Evolutionary conservation across 441 rosid genomes (phyloP).

Genomic region (Macaranga tanarius): DNA sequence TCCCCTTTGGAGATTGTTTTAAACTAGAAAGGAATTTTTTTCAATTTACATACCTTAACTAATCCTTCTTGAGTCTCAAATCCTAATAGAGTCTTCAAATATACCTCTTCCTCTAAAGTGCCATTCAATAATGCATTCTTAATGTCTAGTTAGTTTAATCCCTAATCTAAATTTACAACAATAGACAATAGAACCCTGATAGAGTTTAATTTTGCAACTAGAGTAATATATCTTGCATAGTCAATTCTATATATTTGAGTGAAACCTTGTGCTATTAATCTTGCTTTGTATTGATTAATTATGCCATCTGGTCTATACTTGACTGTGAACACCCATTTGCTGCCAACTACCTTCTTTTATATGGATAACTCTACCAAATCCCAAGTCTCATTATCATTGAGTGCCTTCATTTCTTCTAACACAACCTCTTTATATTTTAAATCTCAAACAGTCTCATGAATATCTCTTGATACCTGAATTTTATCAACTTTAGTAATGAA

Average conservation of each 20-base stretch:
- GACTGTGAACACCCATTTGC: conserved; percentile 2
- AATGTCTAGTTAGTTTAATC: background rate
- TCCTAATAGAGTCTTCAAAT: background rate
- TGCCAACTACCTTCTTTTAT: background rate
- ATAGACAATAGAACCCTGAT: background rate
- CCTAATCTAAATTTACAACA: background rate
- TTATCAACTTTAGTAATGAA: background rate
- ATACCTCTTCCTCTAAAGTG: background rate
- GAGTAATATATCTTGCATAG: conserved; percentile 8
- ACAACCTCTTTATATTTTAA: background rate
- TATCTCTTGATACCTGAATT: background rate
- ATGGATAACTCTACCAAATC: background rate
- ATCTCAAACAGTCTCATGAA: background rate
- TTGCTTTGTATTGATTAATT: no score
- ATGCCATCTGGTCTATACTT: no score
- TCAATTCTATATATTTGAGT: background rate
- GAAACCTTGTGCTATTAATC: background rate
- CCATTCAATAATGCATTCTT: background rate
- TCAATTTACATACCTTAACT: background rate
- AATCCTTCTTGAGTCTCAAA: background rate
- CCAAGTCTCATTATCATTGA: background rate
- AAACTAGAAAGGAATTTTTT: background rate
- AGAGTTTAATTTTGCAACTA: background rate
- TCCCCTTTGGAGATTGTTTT: background rate
- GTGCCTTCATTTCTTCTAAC: background rate